phyloP scores from a whole-genome alignment of 1,284 basidiomycete species.

The Volvariella volvacea region DNA sequence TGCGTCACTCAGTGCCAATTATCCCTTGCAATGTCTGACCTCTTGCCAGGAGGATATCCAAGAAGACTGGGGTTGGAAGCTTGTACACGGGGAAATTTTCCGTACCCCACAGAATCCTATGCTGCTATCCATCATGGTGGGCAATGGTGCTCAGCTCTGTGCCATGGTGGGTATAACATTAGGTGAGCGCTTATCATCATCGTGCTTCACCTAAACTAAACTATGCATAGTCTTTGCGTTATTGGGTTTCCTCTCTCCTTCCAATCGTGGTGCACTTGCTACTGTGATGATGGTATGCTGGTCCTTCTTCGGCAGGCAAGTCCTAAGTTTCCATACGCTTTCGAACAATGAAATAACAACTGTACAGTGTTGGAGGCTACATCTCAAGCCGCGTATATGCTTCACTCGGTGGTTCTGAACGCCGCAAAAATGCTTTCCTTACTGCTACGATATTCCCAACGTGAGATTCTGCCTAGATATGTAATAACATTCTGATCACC shows the following conservation, averaged over 20 bases:
- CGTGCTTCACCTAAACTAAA: conserved; percentile 1
- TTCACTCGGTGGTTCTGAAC: conserved; percentile 77
- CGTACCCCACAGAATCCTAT: conserved; percentile 77
- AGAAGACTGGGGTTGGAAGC: conserved; percentile 98
- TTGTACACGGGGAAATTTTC: conserved; percentile 96
- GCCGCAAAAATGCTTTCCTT: conserved; percentile 79
- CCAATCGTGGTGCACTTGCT: conserved; percentile 90
- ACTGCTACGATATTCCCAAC: conserved; percentile 89
- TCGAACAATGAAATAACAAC: background rate
- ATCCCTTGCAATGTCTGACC: conserved; percentile 7
- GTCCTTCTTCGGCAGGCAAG: conserved; percentile 85
- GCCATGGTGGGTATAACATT: conserved; percentile 90
- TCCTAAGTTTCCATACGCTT: conserved; percentile 2
- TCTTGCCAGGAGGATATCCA: conserved; percentile 81
- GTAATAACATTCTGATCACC: conserved; percentile 3
- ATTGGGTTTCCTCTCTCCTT: conserved; percentile 95
- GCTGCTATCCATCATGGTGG: conserved; percentile 79
- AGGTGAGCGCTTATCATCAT: conserved; percentile 42
- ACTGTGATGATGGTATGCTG: conserved; percentile 97
- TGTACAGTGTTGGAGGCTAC: conserved; percentile 77
- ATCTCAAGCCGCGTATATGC: conserved; percentile 81
- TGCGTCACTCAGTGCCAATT: conserved; percentile 25
- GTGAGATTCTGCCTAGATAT: conserved; percentile 32
- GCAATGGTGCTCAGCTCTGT: conserved; percentile 87
- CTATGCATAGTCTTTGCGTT: conserved; percentile 74